Base-by-base conservation (phyloP, 140 eudicot species). In the Ambrosia hybrid region DNA sequence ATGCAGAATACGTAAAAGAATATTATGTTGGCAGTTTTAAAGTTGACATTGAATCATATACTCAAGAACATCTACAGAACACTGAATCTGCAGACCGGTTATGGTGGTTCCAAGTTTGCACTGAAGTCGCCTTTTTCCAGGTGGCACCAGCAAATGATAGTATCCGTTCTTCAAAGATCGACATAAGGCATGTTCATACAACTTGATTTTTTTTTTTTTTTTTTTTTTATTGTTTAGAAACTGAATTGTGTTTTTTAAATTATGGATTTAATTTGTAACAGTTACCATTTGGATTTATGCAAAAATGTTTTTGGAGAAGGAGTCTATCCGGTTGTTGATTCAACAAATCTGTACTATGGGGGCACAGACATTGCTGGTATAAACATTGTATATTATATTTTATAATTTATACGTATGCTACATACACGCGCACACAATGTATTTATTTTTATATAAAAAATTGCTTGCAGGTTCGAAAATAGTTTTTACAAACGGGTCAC, bases 51-150 rank as follows among this genome's bases (percentile, higher is more conserved):
- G 80, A 76, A 64, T 78, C 92, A 37, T 91, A 95, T 68, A 76
- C 89, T 67, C 95, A 91, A 80, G 70, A 88, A 38, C 73, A 84
- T 68, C 52, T 95, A 71, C 88, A 83, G 88, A 80, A 85, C 5
- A 88, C 96, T 43, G 63, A 71, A 17, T 61, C 72, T 67, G 76
- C 71, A 43, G 89, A 81, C 53, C 88, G 96, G 17, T 85, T 95
- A 80, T 95, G 99, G 99, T 95, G 97, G 99, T 95, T 95, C 79
- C 97, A 95, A 83, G 97, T 95, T 61, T 95, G 99, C 72, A 95
- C 83, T 9, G 99, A 95, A 83, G 96, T 95, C 73, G 99, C 99
- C 8, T 95, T 79, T 86, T 95, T 91, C 64, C 99, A 95, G 80
- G 95, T 85, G 76, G 97, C 97, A 26, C 96, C 99, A 37, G 70